A percentile compares a stretch with the other conserved stretches of the same genome.
These are phyloP conservation scores for Phytophthora pini DNA, from an alignment of 352 stramenopile species.

Conservation along the genomic window DNA sequence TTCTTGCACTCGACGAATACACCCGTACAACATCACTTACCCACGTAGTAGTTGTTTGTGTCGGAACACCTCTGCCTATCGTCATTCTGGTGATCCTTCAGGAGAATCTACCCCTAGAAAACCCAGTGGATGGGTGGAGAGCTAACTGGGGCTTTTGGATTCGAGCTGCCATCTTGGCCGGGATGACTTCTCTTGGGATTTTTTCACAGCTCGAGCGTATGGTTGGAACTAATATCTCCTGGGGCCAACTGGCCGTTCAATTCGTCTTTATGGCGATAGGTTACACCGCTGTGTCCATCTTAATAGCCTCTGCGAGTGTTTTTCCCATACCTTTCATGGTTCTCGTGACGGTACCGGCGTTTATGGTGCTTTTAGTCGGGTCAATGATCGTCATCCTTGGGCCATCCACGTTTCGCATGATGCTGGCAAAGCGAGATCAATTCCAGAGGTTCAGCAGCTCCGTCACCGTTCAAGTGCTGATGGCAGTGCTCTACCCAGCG, in stretches of 20 bases:
- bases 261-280: slow-evolving; percentile 1
- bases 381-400: slow-evolving; percentile 11
- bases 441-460: slow-evolving; percentile 8
- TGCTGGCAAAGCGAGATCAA: slow-evolving; percentile 13
- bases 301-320: slow-evolving; percentile 6
- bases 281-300: slow-evolving; percentile 6
- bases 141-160: slow-evolving; percentile 35
- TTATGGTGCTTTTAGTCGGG: slow-evolving; percentile 8
- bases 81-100: slow-evolving; percentile 21
- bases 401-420: neutral
- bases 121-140: slow-evolving; percentile 20
- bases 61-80: slow-evolving; percentile 25
- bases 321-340: slow-evolving; percentile 40
- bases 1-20: slow-evolving; percentile 37
- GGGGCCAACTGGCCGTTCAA: slow-evolving; percentile 7
- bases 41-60: slow-evolving; percentile 21
- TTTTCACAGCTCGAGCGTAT: slow-evolving; percentile 12
- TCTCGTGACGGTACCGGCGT: slow-evolving; percentile 8
- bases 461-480: slow-evolving; percentile 11
- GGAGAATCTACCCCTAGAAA: slow-evolving; percentile 21
- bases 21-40: slow-evolving; percentile 15
- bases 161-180: slow-evolving; percentile 5
- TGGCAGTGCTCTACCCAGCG: slow-evolving; percentile 31
- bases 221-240: slow-evolving; percentile 8
- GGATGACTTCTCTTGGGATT: slow-evolving; percentile 1